These are phyloP conservation scores for Euphorbia lathyris DNA, from an alignment of 345 rosid genomes.

Conservation along the genomic window DNA sequence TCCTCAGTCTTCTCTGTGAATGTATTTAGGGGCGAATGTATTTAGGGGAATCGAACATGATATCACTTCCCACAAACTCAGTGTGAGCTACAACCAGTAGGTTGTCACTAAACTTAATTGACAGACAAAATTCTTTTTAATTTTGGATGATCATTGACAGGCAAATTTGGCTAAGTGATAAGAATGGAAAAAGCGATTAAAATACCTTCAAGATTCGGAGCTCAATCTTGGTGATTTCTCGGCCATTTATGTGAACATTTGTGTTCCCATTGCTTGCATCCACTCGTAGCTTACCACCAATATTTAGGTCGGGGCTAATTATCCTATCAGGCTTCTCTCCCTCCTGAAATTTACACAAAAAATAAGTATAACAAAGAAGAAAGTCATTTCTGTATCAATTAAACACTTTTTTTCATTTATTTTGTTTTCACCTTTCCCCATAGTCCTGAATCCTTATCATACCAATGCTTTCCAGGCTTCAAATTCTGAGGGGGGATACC, in stretches of 20 bases:
- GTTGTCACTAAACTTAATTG: neutral
- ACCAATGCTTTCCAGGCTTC: slow-evolving; percentile 96
- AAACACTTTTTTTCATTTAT: neutral
- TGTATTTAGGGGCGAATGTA: too few relatives aligned
- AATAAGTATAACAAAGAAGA: neutral
- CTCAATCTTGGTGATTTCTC: slow-evolving; percentile 57
- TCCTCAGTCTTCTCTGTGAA: too few relatives aligned
- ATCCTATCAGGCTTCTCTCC: slow-evolving; percentile 62
- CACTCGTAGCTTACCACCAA: slow-evolving; percentile 44
- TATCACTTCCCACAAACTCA: too few relatives aligned
- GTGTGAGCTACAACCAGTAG: too few relatives aligned
- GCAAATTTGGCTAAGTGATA: neutral
- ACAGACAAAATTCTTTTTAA: too few relatives aligned
- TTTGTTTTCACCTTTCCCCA: slow-evolving; percentile 74
- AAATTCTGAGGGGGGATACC: slow-evolving; percentile 67
- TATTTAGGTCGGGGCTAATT: slow-evolving; percentile 51
- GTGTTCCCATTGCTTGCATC: slow-evolving; percentile 63
- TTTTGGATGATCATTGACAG: too few relatives aligned
- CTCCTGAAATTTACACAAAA: slow-evolving; percentile 39
- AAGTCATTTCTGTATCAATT: neutral
- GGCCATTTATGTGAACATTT: slow-evolving; percentile 58
- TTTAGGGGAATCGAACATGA: too few relatives aligned
- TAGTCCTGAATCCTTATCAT: slow-evolving; percentile 93
- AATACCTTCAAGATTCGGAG: slow-evolving; percentile 45
- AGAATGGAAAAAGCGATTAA: neutral